Conservation (phyloP, 306 rosid genomes). For the apple (Malus domestica) region DNA sequence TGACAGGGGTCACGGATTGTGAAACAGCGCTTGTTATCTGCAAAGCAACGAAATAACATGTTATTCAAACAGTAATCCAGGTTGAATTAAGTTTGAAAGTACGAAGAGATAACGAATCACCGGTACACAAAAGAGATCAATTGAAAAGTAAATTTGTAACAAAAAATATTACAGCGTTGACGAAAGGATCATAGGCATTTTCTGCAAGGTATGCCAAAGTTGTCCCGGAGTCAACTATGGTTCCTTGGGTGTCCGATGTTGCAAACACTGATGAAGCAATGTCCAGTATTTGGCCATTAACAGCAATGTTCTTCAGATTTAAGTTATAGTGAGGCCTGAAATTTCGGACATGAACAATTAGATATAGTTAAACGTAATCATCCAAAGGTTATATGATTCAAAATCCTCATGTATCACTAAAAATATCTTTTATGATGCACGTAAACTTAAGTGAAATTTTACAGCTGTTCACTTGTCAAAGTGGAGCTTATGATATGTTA, state of each 20-base stretch:
- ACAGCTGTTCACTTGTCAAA: too few relatives aligned
- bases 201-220: conserved; percentile 93
- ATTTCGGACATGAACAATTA: not conserved
- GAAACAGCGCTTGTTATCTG: conserved; percentile 58
- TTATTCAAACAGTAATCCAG: too few relatives aligned
- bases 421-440: too few relatives aligned
- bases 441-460: too few relatives aligned
- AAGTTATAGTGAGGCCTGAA: conserved; percentile 92
- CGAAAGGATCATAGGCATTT: conserved; percentile 74
- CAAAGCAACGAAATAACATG: conserved; percentile 10
- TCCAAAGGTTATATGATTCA: not conserved
- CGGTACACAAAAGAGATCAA: too few relatives aligned
- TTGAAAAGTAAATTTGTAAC: too few relatives aligned
- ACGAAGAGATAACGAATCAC: too few relatives aligned
- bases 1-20: conserved; percentile 49
- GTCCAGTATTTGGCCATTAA: conserved; percentile 54
- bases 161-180: conserved; percentile 57
- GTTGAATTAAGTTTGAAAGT: too few relatives aligned
- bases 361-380: not conserved
- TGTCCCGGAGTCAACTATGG: conserved; percentile 94
- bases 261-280: conserved; percentile 64
- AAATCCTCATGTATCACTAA: not conserved
- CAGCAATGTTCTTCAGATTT: conserved; percentile 82
- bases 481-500: too few relatives aligned
- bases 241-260: conserved; percentile 71